Percentiles rank a stretch among this genome's conserved stretches.
Evolutionary conservation across 495 filamentous ascomycete genomes (phyloP).

Genomic region (Daldinia bambusicola): DNA sequence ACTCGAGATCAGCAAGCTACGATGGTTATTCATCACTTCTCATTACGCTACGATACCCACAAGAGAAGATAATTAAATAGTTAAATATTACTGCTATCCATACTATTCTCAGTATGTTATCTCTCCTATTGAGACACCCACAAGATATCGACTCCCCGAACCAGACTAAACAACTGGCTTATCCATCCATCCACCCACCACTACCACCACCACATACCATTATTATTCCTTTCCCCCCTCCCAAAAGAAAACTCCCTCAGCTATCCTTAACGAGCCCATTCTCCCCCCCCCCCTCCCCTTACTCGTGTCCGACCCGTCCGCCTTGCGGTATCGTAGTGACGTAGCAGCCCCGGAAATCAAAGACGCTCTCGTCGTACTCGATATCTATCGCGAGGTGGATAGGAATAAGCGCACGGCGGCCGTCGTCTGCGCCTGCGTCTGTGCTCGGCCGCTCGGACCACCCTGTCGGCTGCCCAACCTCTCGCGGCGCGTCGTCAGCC

Average conservation of each 20-base stretch:
- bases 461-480: not conserved
- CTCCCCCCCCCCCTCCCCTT: not conserved
- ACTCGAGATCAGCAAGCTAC: not conserved
- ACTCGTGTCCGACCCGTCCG: not conserved
- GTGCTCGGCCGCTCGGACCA: not conserved
- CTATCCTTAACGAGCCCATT: too few relatives aligned
- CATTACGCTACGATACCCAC: not conserved
- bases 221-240: not conserved
- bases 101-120: too few relatives aligned
- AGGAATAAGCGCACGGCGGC: not conserved
- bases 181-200: too few relatives aligned
- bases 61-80: not conserved
- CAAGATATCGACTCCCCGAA: too few relatives aligned
- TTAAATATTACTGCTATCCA: not conserved
- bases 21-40: not conserved
- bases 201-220: not conserved
- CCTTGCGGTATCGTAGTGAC: not conserved
- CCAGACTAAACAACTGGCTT: too few relatives aligned
- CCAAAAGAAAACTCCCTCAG: not conserved
- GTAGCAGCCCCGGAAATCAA: not conserved
- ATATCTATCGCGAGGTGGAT: not conserved
- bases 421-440: not conserved
- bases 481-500: not conserved
- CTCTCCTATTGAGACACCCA: too few relatives aligned
- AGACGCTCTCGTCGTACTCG: not conserved